These are phyloP conservation scores for Quercus variabilis DNA, from an alignment of 306 rosid genomes.

Conservation along the genomic window DNA sequence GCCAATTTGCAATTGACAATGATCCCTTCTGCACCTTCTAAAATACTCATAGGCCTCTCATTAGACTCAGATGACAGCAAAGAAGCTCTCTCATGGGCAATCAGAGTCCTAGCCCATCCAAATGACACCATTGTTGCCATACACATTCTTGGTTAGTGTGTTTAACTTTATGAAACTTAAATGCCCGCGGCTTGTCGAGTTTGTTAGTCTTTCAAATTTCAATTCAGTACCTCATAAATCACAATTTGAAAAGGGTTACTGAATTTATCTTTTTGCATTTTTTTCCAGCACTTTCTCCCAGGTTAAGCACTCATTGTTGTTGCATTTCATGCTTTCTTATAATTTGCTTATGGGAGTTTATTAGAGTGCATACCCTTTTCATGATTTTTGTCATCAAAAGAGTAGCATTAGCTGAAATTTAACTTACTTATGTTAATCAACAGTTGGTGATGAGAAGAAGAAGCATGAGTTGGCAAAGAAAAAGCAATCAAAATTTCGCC, in stretches of 20 bases:
- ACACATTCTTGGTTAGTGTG: slow-evolving; percentile 76
- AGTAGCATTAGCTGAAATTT: not conserved
- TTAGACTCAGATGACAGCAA: slow-evolving; percentile 60
- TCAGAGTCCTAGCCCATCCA: slow-evolving; percentile 66
- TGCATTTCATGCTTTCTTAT: not conserved
- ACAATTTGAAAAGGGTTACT: no score
- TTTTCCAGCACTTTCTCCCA: no score
- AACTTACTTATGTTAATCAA: not conserved
- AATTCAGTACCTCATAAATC: no score
- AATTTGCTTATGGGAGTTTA: no score
- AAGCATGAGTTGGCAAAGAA: slow-evolving; percentile 32
- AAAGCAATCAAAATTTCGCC: slow-evolving; percentile 64
- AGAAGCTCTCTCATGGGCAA: slow-evolving; percentile 74
- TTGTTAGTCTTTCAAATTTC: not conserved
- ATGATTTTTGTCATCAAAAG: not conserved
- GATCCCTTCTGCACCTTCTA: slow-evolving; percentile 46
- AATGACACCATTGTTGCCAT: slow-evolving; percentile 73
- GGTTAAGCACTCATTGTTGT: not conserved
- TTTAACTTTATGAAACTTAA: not conserved
- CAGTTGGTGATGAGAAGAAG: slow-evolving; percentile 50
- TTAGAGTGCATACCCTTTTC: not conserved
- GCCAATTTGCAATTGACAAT: slow-evolving; percentile 24
- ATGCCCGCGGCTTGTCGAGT: not conserved
- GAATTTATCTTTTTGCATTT: no score
- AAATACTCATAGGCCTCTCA: slow-evolving; percentile 75